Base-by-base conservation (phyloP, 495 filamentous ascomycete species). In the Bryoglossum gracile region DNA sequence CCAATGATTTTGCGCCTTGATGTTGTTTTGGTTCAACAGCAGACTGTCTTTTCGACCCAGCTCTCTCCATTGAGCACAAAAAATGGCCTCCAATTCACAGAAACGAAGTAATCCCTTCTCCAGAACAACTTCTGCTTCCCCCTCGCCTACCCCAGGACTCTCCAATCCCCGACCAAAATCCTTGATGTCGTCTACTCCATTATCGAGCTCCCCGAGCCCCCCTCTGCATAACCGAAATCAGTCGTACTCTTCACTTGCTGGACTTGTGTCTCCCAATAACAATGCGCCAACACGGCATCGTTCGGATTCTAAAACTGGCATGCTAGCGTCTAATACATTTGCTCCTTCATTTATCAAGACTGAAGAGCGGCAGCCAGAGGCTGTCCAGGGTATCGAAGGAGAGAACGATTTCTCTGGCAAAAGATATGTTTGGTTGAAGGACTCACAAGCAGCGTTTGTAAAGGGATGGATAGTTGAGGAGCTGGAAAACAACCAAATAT, bases 351-450 rank as follows among this genome's bases (percentile, higher is more conserved):
- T 97, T 62, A 96, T 99, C 65, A 94, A 90, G 59, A 75, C 81
- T 1, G 87, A 91, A 51, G 83, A 87, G 45, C 63, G 84, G 56
- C 72, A 81, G 48, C 65, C 76, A 16, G 86, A 94, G 54, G 65
- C 75, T 26, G 81, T 91, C 16, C 76, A 80, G 14, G 83, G 85
- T 4, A 83, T 92, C 43, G 89, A 95, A 64, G 90, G 89, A 38
- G 89, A 95, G 61, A 94, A 92, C 67, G 94, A 97, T 72, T 96
- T 99, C 65, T 97, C 92, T 0, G 94, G 94, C n/a, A 95, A 89
- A 65, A 79, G 92, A 71, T 97, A 96, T 74, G 89, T 99, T 46
- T 99, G 94, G 94, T 69, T 97, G 57, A 82, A 81, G 64, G 89
- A 99, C 66, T 72, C 86, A 1, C 75, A 89, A 59, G 75, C 76